Evolutionary conservation across 768 basidiomycete species (phyloP).

Genomic region (Mrakia hoshinonis): DNA sequence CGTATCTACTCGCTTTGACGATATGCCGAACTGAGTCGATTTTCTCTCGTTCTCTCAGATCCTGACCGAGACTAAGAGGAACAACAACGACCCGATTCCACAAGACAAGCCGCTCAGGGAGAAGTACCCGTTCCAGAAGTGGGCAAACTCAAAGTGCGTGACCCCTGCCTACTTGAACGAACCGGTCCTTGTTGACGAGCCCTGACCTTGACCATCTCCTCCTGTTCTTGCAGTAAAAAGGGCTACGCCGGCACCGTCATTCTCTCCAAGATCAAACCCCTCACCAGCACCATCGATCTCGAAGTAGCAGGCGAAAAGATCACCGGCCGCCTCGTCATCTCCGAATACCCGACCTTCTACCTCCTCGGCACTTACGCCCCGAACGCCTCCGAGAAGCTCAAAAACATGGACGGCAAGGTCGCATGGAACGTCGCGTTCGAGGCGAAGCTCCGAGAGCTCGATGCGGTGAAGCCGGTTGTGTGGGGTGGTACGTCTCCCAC

Average conservation of each 20-base stretch:
- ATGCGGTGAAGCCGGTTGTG: slow-evolving; percentile 23
- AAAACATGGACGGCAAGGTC: slow-evolving; percentile 25
- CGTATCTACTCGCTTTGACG: no score
- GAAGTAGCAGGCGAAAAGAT: slow-evolving; percentile 3
- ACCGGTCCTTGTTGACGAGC: neutral
- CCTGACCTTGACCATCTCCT: neutral
- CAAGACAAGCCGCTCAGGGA: slow-evolving; percentile 16
- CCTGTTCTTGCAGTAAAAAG: slow-evolving; percentile 1
- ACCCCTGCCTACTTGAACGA: neutral
- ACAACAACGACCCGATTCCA: slow-evolving; percentile 22
- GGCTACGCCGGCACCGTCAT: slow-evolving; percentile 30
- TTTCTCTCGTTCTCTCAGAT: slow-evolving; percentile 5
- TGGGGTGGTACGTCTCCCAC: slow-evolving; percentile 9
- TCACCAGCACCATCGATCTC: slow-evolving; percentile 12
- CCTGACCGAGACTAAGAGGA: slow-evolving; percentile 28
- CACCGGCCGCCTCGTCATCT: slow-evolving; percentile 23
- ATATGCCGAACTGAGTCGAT: neutral
- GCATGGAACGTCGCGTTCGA: slow-evolving; percentile 29
- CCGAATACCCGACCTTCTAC: slow-evolving; percentile 23
- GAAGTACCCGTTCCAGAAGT: slow-evolving; percentile 29
- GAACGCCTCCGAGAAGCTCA: slow-evolving; percentile 25
- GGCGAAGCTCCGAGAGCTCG: slow-evolving; percentile 25
- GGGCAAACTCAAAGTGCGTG: slow-evolving; percentile 17
- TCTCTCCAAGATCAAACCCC: slow-evolving; percentile 13
- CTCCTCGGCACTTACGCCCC: slow-evolving; percentile 28